Evolutionary conservation across 192 early-diverging fungal genomes (phyloP), one percentile per base, ranked within the genome.

Genomic region (Helicostylum pulchrum): DNA sequence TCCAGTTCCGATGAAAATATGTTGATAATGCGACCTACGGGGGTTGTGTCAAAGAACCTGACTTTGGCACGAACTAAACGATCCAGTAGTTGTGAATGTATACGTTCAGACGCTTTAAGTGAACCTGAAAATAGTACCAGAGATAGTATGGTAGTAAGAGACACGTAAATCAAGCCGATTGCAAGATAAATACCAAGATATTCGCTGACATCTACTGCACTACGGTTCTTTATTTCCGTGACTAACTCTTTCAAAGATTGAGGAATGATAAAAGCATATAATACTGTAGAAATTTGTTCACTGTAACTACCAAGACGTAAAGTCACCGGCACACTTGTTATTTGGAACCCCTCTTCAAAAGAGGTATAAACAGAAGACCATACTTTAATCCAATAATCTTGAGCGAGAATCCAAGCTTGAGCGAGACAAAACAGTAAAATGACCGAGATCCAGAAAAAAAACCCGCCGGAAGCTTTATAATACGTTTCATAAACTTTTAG

Each of bases 41-140:
- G 95, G 6, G 91, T 94, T n/a, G 85, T 85, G 63, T 95, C 93
- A 70, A 90, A 97, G 83, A 95, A 96, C 12, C 87, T 80, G 30
- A 94, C 81, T 64, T 87, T 87, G 2, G 91, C 87, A 23, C 81
- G 83, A 19, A 85, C 61, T 34, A 92, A 73, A 30, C 79, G 57
- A 20, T 67, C 75, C 32, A 92, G 58, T 21, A 90, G 70, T 31
- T 71, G 78, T 10, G 67, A 49, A 62, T 92, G 90, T 31, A 92
- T 57, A 0, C 53, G 61, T 7, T 71, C 71, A 4, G 85, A 88
- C 3, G 90, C 90, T 4, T 66, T 26, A 9, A 92, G 46, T 0
- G 80, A 80, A 55, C 82, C 80, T 48, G 66, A 63, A 53, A 70
- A 79, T n/a, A 78, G 70, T 39, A 73, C 72, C 56, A 71, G 80